Evolutionary conservation across 768 basidiomycete species (phyloP).

Genomic region (Russula vinacea): DNA sequence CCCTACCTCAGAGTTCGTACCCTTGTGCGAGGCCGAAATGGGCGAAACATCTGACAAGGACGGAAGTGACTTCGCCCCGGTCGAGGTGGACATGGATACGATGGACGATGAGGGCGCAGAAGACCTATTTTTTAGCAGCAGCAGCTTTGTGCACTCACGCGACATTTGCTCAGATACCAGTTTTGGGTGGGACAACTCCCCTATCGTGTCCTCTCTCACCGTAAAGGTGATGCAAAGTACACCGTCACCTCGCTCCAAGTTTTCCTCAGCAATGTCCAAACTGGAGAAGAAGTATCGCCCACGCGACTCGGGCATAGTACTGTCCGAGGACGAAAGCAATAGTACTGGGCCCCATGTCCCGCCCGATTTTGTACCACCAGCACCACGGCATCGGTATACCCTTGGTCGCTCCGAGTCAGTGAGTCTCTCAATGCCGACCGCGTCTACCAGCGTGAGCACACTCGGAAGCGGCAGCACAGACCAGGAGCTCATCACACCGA

Average conservation of each 20-base stretch:
- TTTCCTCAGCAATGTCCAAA: conserved; percentile 33
- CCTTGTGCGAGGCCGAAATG: conserved; percentile 23
- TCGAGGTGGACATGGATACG: conserved; percentile 24
- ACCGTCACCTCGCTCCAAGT: conserved; percentile 52
- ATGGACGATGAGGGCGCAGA: conserved; percentile 25
- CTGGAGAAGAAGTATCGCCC: conserved; percentile 60
- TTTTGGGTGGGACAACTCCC: conserved; percentile 28
- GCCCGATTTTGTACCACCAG: conserved; percentile 23
- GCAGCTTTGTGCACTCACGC: conserved; percentile 25
- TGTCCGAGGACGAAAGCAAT: conserved; percentile 58
- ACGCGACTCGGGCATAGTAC: conserved; percentile 62
- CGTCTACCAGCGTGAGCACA: conserved; percentile 62
- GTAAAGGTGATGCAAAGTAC: conserved; percentile 48
- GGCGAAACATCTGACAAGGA: conserved; percentile 30
- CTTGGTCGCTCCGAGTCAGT: conserved; percentile 33
- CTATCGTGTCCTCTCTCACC: conserved; percentile 37
- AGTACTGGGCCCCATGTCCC: conserved; percentile 22
- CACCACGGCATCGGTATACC: conserved; percentile 27
- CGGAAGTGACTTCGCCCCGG: conserved; percentile 25
- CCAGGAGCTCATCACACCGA: conserved; percentile 70
- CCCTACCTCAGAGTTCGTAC: conserved; percentile 14
- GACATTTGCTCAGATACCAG: conserved; percentile 29
- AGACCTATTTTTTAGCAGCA: conserved; percentile 31
- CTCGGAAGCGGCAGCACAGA: conserved; percentile 57
- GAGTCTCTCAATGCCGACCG: conserved; percentile 47